phyloP scores from a whole-genome alignment of 805 yeast genomes.

The Isabelozyma pseudorhagii region DNA sequence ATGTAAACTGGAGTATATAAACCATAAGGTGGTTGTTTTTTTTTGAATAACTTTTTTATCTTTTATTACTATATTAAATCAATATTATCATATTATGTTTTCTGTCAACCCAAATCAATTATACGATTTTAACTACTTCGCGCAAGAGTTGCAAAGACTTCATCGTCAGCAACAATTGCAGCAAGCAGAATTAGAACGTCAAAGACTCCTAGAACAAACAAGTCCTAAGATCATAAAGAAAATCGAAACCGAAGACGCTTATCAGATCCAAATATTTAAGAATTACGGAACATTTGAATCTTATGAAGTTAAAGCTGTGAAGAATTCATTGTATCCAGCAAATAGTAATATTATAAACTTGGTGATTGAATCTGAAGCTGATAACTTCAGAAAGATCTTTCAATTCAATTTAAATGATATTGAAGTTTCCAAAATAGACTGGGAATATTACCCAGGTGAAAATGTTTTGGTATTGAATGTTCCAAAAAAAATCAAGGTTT shows the following conservation, averaged over 20 bases:
- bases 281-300: conserved; percentile 29
- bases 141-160: conserved; percentile 4
- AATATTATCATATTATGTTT: conserved; percentile 4
- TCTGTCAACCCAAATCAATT: conserved; percentile 1
- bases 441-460: conserved; percentile 19
- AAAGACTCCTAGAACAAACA: conserved; percentile 4
- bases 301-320: conserved; percentile 27
- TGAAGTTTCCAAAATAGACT: conserved; percentile 17
- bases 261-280: conserved; percentile 36
- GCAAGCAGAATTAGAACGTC: background rate
- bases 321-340: conserved; percentile 6
- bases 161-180: conserved; percentile 1
- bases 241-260: conserved; percentile 30
- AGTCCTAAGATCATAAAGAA: conserved; percentile 32
- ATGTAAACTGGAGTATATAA: background rate
- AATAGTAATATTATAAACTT: conserved; percentile 8
- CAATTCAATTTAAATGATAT: conserved; percentile 26
- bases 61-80: background rate
- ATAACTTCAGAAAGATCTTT: conserved; percentile 28
- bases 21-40: background rate
- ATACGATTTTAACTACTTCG: conserved; percentile 9
- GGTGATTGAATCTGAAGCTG: conserved; percentile 19
- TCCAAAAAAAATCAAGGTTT: conserved; percentile 16
- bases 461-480: conserved; percentile 24
- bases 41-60: too few species aligned